These are phyloP conservation scores for Colletotrichum scovillei DNA, from an alignment of 2,329 filamentous ascomycete species.

Conservation along the genomic window DNA sequence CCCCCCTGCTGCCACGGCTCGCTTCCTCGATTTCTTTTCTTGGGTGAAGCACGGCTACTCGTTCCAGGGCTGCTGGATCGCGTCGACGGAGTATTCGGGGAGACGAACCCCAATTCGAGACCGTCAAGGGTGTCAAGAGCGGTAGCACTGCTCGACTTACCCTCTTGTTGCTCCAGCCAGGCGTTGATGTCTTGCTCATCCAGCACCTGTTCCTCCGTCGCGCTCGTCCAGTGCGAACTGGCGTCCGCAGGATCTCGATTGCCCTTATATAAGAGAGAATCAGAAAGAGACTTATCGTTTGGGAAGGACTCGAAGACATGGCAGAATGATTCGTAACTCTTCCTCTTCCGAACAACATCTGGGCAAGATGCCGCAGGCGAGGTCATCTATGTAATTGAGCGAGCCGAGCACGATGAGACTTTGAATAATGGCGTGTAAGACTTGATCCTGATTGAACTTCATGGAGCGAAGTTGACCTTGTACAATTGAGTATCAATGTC, in stretches of 20 bases:
- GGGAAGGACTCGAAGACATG: not conserved
- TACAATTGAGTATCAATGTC: not conserved
- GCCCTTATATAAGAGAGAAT: not conserved
- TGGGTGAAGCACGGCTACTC: not conserved
- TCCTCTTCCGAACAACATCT: not conserved
- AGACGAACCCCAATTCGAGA: not conserved
- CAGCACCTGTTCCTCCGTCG: not conserved
- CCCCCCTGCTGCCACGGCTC: not conserved
- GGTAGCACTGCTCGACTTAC: not conserved
- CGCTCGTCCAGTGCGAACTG: no score
- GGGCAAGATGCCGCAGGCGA: not conserved
- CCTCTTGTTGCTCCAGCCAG: conserved; percentile 1
- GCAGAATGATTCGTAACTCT: not conserved
- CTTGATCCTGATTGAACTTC: not conserved
- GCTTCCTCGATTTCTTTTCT: not conserved
- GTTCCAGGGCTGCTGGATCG: not conserved
- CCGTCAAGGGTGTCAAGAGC: not conserved
- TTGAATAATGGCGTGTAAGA: not conserved
- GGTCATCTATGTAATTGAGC: not conserved
- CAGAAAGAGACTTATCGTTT: not conserved
- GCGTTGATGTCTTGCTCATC: not conserved
- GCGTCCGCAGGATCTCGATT: not conserved
- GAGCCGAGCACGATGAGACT: not conserved
- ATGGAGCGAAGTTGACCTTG: not conserved
- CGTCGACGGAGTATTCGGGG: not conserved